Percentiles rank a stretch among this genome's conserved stretches.
phyloP scores from a whole-genome alignment of 2,329 filamentous ascomycete species.

The Aspergillus fumigatus region DNA sequence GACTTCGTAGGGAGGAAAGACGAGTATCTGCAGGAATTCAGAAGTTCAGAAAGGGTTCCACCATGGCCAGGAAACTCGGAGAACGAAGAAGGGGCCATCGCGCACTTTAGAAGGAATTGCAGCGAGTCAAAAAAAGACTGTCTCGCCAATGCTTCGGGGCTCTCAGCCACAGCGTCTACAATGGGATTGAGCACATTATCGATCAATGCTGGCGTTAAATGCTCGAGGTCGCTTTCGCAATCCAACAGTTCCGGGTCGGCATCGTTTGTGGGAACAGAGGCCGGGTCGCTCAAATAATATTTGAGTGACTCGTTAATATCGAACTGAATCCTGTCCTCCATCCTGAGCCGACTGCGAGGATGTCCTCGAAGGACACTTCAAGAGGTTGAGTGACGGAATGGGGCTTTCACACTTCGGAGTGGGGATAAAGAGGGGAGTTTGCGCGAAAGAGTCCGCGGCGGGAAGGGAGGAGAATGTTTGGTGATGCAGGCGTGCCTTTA shows the following conservation, averaged over 20 bases:
- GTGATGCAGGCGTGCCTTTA: slow-evolving; percentile 3
- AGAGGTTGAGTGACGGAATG: slow-evolving; percentile 2
- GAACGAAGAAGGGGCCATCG: slow-evolving; percentile 48
- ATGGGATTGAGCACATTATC: slow-evolving; percentile 87
- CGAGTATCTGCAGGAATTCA: slow-evolving; percentile 69
- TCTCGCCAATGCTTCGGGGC: slow-evolving; percentile 79
- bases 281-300: slow-evolving; percentile 91
- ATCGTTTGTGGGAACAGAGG: slow-evolving; percentile 76
- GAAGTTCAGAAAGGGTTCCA: slow-evolving; percentile 59
- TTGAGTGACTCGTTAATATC: slow-evolving; percentile 96
- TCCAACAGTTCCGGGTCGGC: slow-evolving; percentile 79
- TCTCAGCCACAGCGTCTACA: slow-evolving; percentile 86
- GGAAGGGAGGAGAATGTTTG: slow-evolving; percentile 1
- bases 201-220: slow-evolving; percentile 71
- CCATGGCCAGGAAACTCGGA: slow-evolving; percentile 27
- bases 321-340: slow-evolving; percentile 68
- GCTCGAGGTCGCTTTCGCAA: slow-evolving; percentile 87
- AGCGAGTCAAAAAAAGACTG: slow-evolving; percentile 82
- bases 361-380: slow-evolving; percentile 12
- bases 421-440: slow-evolving; percentile 5
- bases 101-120: slow-evolving; percentile 95
- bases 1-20: slow-evolving; percentile 73
- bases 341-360: slow-evolving; percentile 45
- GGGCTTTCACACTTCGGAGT: background rate
- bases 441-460: slow-evolving; percentile 14